Conservation (phyloP, 371 early-diverging fungal species). For the Thermomucor indicae-seudaticae region DNA sequence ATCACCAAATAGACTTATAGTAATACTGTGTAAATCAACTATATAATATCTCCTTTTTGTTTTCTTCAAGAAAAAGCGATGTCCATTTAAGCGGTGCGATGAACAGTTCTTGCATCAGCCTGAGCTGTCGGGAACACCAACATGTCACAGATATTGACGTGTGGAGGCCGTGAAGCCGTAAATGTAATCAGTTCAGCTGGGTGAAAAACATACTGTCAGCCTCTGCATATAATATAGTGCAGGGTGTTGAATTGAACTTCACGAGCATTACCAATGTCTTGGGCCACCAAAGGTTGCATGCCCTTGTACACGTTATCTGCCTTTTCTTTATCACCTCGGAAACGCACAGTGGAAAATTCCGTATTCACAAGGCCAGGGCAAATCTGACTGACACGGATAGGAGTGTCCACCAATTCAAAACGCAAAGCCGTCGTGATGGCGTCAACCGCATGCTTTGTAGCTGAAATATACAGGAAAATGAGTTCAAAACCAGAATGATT, state of each 20-base stretch:
- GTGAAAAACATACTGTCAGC: conserved; percentile 1
- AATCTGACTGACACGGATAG: conserved; percentile 73
- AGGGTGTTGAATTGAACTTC: too few species aligned
- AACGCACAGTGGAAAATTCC: conserved; percentile 87
- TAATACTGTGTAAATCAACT: neutral
- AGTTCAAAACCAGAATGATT: neutral
- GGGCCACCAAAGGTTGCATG: conserved; percentile 63
- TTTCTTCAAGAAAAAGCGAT: neutral
- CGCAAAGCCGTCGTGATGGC: conserved; percentile 78
- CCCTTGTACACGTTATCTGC: conserved; percentile 83
- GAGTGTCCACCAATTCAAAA: conserved; percentile 75
- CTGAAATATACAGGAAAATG: conserved; percentile 29
- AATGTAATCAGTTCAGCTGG: conserved; percentile 80
- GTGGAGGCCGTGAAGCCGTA: conserved; percentile 75
- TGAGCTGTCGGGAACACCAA: conserved; percentile 74
- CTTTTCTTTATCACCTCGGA: conserved; percentile 74
- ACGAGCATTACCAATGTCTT: conserved; percentile 58
- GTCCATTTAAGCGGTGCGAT: conserved; percentile 3
- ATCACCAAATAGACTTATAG: neutral
- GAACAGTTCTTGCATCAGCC: conserved; percentile 56
- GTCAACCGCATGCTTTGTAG: conserved; percentile 86
- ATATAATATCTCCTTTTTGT: neutral
- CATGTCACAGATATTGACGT: conserved; percentile 83
- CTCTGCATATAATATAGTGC: too few species aligned
- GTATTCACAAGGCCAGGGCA: conserved; percentile 87